Percentiles rank a stretch among this genome's conserved stretches.
Conservation (phyloP, 129 eudicot species). For the Smallanthus sonchifolius region DNA sequence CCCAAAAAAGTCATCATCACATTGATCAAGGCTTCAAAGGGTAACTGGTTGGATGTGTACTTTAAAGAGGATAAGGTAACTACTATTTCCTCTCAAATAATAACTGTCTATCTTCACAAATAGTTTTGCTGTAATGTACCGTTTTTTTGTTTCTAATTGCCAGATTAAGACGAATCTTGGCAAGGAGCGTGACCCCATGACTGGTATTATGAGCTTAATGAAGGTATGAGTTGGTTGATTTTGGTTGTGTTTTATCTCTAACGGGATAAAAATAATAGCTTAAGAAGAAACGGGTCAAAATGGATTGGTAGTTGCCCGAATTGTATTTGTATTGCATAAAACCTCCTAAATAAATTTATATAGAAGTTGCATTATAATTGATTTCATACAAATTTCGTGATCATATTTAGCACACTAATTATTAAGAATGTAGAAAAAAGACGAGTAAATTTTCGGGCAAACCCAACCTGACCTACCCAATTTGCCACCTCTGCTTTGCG, state of each 20-base stretch:
- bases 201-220: slow-evolving; percentile 95
- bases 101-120: background rate
- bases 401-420: background rate
- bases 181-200: slow-evolving; percentile 89
- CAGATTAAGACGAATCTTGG: slow-evolving; percentile 73
- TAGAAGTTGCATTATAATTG: background rate
- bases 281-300: background rate
- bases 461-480: background rate
- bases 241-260: background rate
- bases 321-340: background rate
- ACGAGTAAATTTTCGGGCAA: background rate
- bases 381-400: background rate
- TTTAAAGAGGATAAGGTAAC: slow-evolving; percentile 92
- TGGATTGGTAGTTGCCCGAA: background rate
- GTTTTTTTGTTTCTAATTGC: background rate
- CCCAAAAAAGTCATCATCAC: slow-evolving; percentile 72
- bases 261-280: background rate
- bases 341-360: background rate
- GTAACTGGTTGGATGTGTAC: slow-evolving; percentile 85
- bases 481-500: background rate
- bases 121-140: background rate
- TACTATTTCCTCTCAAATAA: background rate
- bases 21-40: slow-evolving; percentile 74
- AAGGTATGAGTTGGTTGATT: slow-evolving; percentile 40
- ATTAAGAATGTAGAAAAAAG: too few species aligned